A percentile compares a stretch with the other conserved stretches of the same genome.
Evolutionary conservation across 2,329 filamentous ascomycete genomes (phyloP).

Genomic region (Juglanconis juglandina): DNA sequence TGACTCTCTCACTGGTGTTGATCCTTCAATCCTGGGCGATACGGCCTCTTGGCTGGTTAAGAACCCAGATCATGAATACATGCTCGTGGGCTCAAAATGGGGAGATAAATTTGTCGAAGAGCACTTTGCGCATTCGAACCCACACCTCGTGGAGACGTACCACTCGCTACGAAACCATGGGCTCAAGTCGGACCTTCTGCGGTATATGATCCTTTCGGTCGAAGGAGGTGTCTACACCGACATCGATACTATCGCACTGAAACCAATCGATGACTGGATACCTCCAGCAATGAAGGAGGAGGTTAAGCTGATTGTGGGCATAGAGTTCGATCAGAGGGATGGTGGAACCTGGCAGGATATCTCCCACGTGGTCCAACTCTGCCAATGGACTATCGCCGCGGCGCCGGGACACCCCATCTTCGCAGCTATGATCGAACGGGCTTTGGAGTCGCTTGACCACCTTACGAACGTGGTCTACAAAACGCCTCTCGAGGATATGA

Average conservation of each 20-base stretch:
- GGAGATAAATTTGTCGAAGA: conserved; percentile 25
- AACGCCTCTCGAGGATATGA: not conserved
- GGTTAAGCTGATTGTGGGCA: conserved; percentile 27
- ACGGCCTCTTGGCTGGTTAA: conserved; percentile 23
- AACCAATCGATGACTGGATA: conserved; percentile 40
- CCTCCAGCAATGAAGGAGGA: conserved; percentile 19
- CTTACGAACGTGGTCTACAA: not conserved
- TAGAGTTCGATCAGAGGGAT: conserved; percentile 31
- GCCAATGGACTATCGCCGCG: conserved; percentile 34
- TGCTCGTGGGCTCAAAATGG: conserved; percentile 24
- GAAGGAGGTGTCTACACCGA: conserved; percentile 52
- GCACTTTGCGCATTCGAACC: conserved; percentile 20
- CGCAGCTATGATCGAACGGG: conserved; percentile 23
- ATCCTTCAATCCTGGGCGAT: conserved; percentile 19
- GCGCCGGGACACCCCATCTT: conserved; percentile 31
- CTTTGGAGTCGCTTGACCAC: conserved; percentile 21
- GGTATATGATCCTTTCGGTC: conserved; percentile 25
- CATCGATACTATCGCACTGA: conserved; percentile 56
- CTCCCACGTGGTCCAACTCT: conserved; percentile 29
- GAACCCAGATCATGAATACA: conserved; percentile 26
- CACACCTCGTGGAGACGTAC: conserved; percentile 22
- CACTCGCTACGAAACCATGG: conserved; percentile 25
- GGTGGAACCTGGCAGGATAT: conserved; percentile 27
- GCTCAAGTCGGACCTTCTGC: conserved; percentile 29
- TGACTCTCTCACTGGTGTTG: not conserved